Evolutionary conservation across 225 moss, liverwort and hornwort genomes (phyloP).

Genomic region (Straminergon stramineum): DNA sequence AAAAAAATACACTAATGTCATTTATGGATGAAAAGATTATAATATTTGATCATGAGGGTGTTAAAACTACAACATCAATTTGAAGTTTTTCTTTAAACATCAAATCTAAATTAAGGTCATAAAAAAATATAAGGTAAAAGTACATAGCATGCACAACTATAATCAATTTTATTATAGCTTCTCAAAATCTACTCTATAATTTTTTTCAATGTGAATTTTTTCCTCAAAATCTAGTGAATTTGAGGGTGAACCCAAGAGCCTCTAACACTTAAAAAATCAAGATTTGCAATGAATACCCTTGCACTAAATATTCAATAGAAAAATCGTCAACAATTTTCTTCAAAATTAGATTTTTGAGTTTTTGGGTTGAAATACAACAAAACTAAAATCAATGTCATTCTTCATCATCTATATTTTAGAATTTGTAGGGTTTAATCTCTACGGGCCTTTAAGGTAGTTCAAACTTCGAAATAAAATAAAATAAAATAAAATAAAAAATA

Average conservation of each 20-base stretch:
- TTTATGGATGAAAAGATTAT: not conserved
- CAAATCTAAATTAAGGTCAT: not conserved
- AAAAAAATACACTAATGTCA: not conserved
- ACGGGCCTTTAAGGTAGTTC: not conserved
- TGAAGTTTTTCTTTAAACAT: not conserved
- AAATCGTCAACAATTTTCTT: not conserved
- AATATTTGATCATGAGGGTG: not conserved
- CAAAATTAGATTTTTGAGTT: not conserved
- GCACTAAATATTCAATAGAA: not conserved
- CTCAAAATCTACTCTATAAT: not conserved
- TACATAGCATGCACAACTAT: not conserved
- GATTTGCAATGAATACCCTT: not conserved
- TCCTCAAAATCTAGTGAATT: rapidly evolving
- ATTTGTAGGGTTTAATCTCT: not conserved
- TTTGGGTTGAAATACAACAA: not conserved
- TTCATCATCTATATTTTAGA: not conserved
- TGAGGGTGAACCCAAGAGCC: rapidly evolving
- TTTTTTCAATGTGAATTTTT: not conserved
- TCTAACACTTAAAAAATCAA: not conserved
- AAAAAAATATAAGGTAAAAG: not conserved
- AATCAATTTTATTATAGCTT: not conserved
- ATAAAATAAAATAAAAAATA: no score
- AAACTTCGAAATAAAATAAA: no score
- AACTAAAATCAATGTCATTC: not conserved
- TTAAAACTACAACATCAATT: not conserved